phyloP scores from a whole-genome alignment of 129 eudicot species.

The Flaveria robusta region DNA sequence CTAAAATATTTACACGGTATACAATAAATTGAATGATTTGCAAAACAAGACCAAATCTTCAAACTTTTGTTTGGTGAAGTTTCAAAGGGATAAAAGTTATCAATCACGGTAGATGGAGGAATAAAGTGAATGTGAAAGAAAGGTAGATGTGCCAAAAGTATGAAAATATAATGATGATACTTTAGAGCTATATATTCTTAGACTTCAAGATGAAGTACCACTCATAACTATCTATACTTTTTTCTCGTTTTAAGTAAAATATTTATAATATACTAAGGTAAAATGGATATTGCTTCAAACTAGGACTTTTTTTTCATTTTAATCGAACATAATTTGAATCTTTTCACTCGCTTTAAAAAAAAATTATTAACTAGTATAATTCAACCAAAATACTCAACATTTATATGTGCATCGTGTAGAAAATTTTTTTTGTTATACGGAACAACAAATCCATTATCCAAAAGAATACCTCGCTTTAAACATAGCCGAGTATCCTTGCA shows the following conservation, averaged over 20 bases:
- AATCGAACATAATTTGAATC: too few species aligned
- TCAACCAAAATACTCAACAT: too few species aligned
- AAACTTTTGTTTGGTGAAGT: constrained; percentile 5
- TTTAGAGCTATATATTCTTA: constrained; percentile 16
- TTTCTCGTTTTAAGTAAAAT: neutral
- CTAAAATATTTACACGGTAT: neutral
- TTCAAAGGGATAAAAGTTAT: neutral
- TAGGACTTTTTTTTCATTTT: too few species aligned
- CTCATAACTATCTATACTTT: neutral
- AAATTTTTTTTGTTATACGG: too few species aligned
- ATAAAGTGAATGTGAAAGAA: constrained; percentile 1
- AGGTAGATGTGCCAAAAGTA: constrained; percentile 1
- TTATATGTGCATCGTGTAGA: too few species aligned
- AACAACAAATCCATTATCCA: too few species aligned
- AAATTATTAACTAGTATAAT: too few species aligned
- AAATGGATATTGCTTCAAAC: too few species aligned
- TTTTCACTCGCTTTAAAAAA: too few species aligned
- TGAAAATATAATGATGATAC: constrained; percentile 8
- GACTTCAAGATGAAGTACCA: constrained; percentile 19
- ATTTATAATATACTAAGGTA: too few species aligned
- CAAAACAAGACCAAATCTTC: neutral
- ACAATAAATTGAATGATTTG: neutral
- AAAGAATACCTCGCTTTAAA: too few species aligned
- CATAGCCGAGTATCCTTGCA: too few species aligned
- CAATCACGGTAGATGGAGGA: constrained; percentile 4